Evolutionary conservation across 345 rosid genomes (phyloP).

Genomic region (Acer yangbiense): DNA sequence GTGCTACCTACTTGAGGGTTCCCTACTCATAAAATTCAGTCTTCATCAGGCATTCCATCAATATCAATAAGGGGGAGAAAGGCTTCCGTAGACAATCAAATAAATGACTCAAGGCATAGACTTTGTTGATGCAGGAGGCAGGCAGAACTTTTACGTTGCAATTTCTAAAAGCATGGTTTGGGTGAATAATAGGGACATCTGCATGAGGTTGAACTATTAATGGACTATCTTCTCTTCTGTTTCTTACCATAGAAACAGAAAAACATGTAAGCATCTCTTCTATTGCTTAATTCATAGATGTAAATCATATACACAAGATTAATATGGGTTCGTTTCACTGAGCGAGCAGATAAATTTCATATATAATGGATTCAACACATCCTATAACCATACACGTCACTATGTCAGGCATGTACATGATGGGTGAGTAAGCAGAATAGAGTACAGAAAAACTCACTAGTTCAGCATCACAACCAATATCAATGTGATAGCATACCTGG

Average conservation of each 20-base stretch:
- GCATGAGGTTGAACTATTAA: not conserved
- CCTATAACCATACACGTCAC: not conserved
- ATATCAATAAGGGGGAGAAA: not conserved
- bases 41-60: not conserved
- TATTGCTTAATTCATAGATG: not conserved
- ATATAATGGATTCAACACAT: not conserved
- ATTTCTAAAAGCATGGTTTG: not conserved
- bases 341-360: not conserved
- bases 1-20: not conserved
- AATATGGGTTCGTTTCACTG: not conserved
- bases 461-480: slow-evolving; percentile 1
- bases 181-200: not conserved
- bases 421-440: not conserved
- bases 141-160: not conserved
- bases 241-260: not conserved
- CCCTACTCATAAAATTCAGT: not conserved
- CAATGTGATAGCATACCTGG: slow-evolving; percentile 49
- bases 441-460: not conserved
- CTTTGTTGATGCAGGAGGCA: not conserved
- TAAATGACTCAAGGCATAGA: not conserved
- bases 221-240: not conserved
- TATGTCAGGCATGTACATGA: not conserved
- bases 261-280: not conserved
- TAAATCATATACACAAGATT: not conserved
- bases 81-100: not conserved